These are phyloP conservation scores for Colletotrichum lini DNA, from an alignment of 2,329 filamentous ascomycete genomes.

Conservation along the genomic window DNA sequence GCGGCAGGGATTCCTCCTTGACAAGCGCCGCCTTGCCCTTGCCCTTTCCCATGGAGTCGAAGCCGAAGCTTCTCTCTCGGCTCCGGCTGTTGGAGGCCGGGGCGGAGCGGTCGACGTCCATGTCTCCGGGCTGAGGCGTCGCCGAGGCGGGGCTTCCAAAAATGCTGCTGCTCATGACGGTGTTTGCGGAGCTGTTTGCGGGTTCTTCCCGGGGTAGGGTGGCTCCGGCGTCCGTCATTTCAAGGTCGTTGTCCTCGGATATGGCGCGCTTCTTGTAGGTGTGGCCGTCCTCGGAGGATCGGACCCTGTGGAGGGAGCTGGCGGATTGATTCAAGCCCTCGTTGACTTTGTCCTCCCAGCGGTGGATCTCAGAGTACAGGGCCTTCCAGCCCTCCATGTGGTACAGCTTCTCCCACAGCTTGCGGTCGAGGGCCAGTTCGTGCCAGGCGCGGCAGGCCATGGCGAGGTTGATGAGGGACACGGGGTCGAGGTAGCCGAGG, in stretches of 20 bases:
- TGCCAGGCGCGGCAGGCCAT: slow-evolving; percentile 88
- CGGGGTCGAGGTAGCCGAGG: slow-evolving; percentile 86
- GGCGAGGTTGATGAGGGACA: slow-evolving; percentile 84
- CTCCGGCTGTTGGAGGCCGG: slow-evolving; percentile 48
- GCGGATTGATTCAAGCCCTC: slow-evolving; percentile 56
- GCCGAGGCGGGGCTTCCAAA: slow-evolving; percentile 48
- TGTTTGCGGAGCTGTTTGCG: slow-evolving; percentile 22
- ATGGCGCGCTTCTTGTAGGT: slow-evolving; percentile 70
- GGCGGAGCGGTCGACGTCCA: slow-evolving; percentile 55
- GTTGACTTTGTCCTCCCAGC: slow-evolving; percentile 75
- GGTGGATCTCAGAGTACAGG: slow-evolving; percentile 74
- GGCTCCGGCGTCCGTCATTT: slow-evolving; percentile 56
- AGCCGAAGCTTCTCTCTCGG: slow-evolving; percentile 49
- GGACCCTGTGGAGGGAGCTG: slow-evolving; percentile 58
- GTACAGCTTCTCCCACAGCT: slow-evolving; percentile 89
- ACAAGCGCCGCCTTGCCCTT: slow-evolving; percentile 30
- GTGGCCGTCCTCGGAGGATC: slow-evolving; percentile 64
- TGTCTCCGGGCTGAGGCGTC: slow-evolving; percentile 43
- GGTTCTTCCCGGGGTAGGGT: slow-evolving; percentile 47
- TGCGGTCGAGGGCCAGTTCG: slow-evolving; percentile 82
- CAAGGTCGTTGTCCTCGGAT: slow-evolving; percentile 64
- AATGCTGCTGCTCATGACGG: slow-evolving; percentile 40
- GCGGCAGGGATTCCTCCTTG: slow-evolving; percentile 50
- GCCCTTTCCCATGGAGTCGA: slow-evolving; percentile 52
- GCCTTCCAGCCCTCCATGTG: slow-evolving; percentile 88